phyloP scores from a whole-genome alignment of 768 basidiomycete genomes.

The Bullera alba region DNA sequence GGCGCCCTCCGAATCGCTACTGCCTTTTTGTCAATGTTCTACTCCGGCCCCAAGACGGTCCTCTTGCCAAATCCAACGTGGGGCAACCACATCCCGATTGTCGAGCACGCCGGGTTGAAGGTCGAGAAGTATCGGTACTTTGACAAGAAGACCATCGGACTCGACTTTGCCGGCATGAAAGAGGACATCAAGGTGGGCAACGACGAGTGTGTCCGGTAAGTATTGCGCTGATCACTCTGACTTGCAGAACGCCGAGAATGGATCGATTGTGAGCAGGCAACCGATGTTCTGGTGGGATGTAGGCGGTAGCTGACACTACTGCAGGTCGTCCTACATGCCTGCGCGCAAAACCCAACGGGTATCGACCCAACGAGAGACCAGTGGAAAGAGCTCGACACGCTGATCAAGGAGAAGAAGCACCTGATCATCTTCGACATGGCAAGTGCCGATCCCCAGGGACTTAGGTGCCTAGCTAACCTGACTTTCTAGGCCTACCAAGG shows the following conservation, averaged over 20 bases:
- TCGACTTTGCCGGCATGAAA: slow-evolving; percentile 85
- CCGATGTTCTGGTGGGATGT: neutral
- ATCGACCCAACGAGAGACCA: slow-evolving; percentile 89
- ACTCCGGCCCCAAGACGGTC: slow-evolving; percentile 62
- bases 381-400: slow-evolving; percentile 81
- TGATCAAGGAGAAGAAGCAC: slow-evolving; percentile 73
- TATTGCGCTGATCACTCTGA: neutral
- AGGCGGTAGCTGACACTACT: neutral
- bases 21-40: slow-evolving; percentile 81
- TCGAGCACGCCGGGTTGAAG: slow-evolving; percentile 78
- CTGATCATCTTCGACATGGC: slow-evolving; percentile 98
- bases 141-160: slow-evolving; percentile 72
- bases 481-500: slow-evolving; percentile 84
- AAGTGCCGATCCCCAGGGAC: neutral
- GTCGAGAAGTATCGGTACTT: slow-evolving; percentile 73
- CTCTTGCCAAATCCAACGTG: slow-evolving; percentile 91
- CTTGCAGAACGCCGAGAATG: slow-evolving; percentile 54
- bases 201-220: neutral
- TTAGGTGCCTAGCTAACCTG: neutral
- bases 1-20: slow-evolving; percentile 94
- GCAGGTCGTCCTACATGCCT: slow-evolving; percentile 76
- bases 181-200: slow-evolving; percentile 67
- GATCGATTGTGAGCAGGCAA: slow-evolving; percentile 56
- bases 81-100: slow-evolving; percentile 86
- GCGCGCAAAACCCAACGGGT: slow-evolving; percentile 98